Base-by-base conservation (phyloP, 176 grass and related monocot genomes). In the Metroxylon sagu region DNA sequence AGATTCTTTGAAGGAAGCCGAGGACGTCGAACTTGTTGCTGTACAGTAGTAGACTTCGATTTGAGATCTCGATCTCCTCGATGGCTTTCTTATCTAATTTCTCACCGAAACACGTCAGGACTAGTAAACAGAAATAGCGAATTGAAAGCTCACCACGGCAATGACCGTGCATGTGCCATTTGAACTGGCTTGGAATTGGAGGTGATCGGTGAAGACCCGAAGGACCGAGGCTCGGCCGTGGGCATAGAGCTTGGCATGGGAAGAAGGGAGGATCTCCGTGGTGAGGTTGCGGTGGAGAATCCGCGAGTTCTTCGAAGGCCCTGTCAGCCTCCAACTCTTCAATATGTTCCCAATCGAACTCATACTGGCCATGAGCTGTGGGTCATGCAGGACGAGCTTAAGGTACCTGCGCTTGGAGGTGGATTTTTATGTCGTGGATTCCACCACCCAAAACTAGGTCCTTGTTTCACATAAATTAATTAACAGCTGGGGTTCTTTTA, bases 61-160 rank as follows among this genome's bases (percentile, higher is more conserved):
- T 53, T 52, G 72, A 39, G 21, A 2, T 0, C 65, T 84, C 64
- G 56, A 95, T 59, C 60, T 87, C 80, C 14, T 53, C 59, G 15
- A 88, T 49, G 19, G 16, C 19, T 4, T 66, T 58, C 57, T 55
- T n/a, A 4, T 52, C 19, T 0, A 81, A 67, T 54, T 66, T 68
- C 48, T 55, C 84, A 12, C 89, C 80, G 51, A 94, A 72, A 74
- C 89, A 82, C 77, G 88, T 84, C 59, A 75, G 67, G 14, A 84
- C 67, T 3, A 85, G 62, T 8, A 85, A 70, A 68, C 77, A 74
- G 80, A 85, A 85, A 82, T 70, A 52, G 84, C 77, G 59, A 66
- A 74, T 2, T 75, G 70, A 19, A 90, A 53, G 43, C 15, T 25
- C 17, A 68, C 79, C 49, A 70, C 50, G 17, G 70, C 27, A 58